Conservation (phyloP, 2,329 filamentous ascomycete species). For the Chaetoscypha palmicola region DNA sequence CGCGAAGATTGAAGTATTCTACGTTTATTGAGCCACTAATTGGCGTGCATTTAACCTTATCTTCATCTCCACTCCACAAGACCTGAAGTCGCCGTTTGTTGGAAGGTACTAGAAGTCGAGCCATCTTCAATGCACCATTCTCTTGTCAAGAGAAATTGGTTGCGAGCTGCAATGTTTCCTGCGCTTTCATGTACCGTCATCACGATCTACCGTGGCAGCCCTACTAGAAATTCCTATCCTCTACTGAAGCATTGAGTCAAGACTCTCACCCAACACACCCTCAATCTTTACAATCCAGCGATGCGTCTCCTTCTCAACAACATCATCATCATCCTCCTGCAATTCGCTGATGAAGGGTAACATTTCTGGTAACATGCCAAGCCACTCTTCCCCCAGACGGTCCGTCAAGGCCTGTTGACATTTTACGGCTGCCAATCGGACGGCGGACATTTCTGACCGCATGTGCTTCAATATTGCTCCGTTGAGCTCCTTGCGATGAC, state of each 20-base stretch:
- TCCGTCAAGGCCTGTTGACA: slow-evolving; percentile 75
- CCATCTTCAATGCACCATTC: no score
- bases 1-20: no score
- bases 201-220: not conserved
- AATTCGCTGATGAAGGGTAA: slow-evolving; percentile 91
- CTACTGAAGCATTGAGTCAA: slow-evolving; percentile 88
- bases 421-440: slow-evolving; percentile 75
- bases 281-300: slow-evolving; percentile 90
- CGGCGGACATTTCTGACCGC: slow-evolving; percentile 61
- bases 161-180: no score
- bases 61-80: no score
- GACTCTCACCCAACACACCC: slow-evolving; percentile 77
- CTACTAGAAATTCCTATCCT: not conserved
- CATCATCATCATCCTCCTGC: slow-evolving; percentile 93
- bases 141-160: no score
- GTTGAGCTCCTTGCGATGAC: slow-evolving; percentile 90
- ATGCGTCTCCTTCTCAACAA: slow-evolving; percentile 82
- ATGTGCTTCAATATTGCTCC: slow-evolving; percentile 68
- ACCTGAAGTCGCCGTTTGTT: no score
- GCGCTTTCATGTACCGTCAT: no score
- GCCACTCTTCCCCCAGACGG: slow-evolving; percentile 84
- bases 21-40: no score
- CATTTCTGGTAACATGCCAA: slow-evolving; percentile 88
- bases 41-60: no score
- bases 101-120: no score